Base-by-base conservation (phyloP, 352 stramenopile genomes). In the Labyrinthula sp. region DNA sequence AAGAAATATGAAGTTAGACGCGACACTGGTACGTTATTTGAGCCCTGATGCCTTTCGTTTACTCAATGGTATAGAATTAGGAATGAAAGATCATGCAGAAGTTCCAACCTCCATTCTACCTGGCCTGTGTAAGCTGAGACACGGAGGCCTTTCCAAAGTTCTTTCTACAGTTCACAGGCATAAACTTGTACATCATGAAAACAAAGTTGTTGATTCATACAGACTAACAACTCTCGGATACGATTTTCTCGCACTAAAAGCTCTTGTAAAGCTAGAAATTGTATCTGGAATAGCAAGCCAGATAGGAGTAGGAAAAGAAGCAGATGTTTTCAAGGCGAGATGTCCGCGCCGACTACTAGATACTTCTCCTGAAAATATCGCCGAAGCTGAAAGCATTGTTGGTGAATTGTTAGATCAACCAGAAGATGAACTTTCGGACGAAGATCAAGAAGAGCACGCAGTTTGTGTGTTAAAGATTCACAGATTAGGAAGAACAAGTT, bases 391-490 rank as follows among this genome's bases (percentile, higher is more conserved):
- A n/a, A n/a, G 12, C n/a, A 33, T 33, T 33, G 12, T 33, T n/a
- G n/a, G 12, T 33, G n/a, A n/a, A 33, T 33, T n/a, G 12, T n/a
- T 33, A 33, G 12, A 33, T n/a, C n/a, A 33, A n/a, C 12, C n/a
- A 33, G 12, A 33, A 33, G 12, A 33, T 33, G 46, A 40, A 30
- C n/a, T n/a, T n/a, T n/a, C n/a, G n/a, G n/a, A n/a, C n/a, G n/a
- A n/a, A n/a, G n/a, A 38, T 22, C 65, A 65, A 34, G 54, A 59
- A 12, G 77, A 94, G 54, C 87, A 86, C 46, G 89, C 87, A 9
- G 79, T 95, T 57, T 63, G 98, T 17, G 85, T 93, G 2, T 82
- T 99, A 38, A 99, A 99, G 65, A 88, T 99, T 59, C 91, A 99
- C 67, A 81, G 91, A n/a, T 72, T 99, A 8, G 91, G 91, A 33